Conservation (phyloP, 257 asterid genomes). For the Coffea canephora region DNA sequence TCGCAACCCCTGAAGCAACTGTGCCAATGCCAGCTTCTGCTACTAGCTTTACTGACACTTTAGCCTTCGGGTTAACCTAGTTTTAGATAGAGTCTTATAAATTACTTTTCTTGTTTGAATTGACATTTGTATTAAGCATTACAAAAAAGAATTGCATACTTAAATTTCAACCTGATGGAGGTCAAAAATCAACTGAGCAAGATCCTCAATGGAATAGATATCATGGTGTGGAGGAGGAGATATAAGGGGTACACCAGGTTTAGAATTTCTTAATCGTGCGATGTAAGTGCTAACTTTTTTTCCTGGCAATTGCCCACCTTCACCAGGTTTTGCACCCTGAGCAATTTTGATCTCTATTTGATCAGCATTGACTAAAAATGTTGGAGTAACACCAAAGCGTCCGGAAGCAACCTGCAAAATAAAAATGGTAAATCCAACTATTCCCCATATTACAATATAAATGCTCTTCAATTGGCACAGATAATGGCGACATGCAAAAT, state of each 20-base stretch:
- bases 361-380: constrained; percentile 94
- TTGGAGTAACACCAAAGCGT: constrained; percentile 98
- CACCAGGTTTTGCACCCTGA: constrained; percentile 99
- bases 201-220: constrained; percentile 98
- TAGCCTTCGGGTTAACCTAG: constrained; percentile 95
- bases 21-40: constrained; percentile 99
- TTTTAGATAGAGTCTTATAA: constrained; percentile 15
- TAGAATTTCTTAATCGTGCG: constrained; percentile 92
- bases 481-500: neutral
- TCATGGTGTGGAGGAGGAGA: constrained; percentile 99
- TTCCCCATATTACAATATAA: neutral
- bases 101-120: neutral
- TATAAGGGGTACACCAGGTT: constrained; percentile 99
- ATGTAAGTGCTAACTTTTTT: constrained; percentile 98
- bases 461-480: neutral
- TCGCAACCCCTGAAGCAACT: constrained; percentile 99
- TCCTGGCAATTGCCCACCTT: constrained; percentile 99
- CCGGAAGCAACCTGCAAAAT: constrained; percentile 93
- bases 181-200: constrained; percentile 95
- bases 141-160: neutral
- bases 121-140: neutral
- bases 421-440: constrained; percentile 5
- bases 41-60: constrained; percentile 95
- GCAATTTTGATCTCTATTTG: constrained; percentile 97
- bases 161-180: constrained; percentile 79